Percentiles rank a stretch among this genome's conserved stretches.
Conservation (phyloP, 768 basidiomycete genomes). For the Clitopilus hobsonii region DNA sequence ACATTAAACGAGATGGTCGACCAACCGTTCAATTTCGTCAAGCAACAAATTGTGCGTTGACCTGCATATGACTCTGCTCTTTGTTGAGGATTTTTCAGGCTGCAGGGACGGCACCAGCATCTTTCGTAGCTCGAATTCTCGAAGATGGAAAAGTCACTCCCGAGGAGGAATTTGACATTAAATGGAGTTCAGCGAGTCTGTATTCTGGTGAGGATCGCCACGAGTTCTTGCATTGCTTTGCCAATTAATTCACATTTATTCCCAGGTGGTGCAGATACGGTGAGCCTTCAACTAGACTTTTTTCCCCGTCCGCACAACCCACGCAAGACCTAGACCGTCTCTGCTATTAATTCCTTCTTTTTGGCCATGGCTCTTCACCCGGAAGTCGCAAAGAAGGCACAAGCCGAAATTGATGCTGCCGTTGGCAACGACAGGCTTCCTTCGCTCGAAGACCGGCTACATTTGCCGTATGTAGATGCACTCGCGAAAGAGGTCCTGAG, state of each 20-base stretch:
- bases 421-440: constrained; percentile 59
- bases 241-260: constrained; percentile 1
- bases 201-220: constrained; percentile 38
- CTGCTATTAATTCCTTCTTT: constrained; percentile 56
- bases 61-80: constrained; percentile 3
- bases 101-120: constrained; percentile 51
- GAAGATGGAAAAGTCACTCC: constrained; percentile 42
- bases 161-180: constrained; percentile 60
- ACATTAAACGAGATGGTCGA: constrained; percentile 55
- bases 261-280: constrained; percentile 54
- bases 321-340: constrained; percentile 46
- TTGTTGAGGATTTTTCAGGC: constrained; percentile 30
- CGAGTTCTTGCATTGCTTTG: background rate
- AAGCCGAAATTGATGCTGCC: constrained; percentile 56
- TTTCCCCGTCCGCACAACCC: constrained; percentile 3
- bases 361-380: constrained; percentile 57
- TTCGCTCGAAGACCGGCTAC: constrained; percentile 50
- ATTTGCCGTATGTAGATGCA: constrained; percentile 58
- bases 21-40: constrained; percentile 51
- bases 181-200: constrained; percentile 60
- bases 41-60: constrained; percentile 51
- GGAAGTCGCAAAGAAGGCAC: constrained; percentile 52
- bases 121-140: constrained; percentile 56
- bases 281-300: constrained; percentile 20
- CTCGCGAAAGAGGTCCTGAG: constrained; percentile 54